These are phyloP conservation scores for Vitis cinerea DNA, from an alignment of 164 flowering plant species.

Conservation along the genomic window DNA sequence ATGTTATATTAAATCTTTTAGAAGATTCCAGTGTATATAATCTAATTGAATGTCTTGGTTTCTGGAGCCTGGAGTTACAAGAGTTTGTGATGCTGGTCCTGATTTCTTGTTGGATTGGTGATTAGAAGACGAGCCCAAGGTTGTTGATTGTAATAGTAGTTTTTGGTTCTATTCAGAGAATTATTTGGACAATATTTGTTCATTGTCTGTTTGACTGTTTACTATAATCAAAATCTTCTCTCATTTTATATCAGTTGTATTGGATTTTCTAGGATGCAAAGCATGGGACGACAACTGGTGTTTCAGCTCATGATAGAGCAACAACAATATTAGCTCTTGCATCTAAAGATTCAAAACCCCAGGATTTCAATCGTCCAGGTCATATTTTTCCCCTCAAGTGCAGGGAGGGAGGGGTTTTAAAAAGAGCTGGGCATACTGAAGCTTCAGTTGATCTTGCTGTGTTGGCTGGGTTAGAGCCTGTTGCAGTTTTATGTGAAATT, in stretches of 20 bases:
- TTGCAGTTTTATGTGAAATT: slow-evolving; percentile 79
- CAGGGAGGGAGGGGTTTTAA: slow-evolving; percentile 92
- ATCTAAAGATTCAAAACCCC: slow-evolving; percentile 72
- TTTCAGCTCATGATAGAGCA: slow-evolving; percentile 91
- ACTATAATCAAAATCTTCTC: no score
- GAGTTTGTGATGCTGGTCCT: no score
- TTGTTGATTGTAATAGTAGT: no score
- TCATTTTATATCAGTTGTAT: not conserved
- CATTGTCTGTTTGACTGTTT: no score
- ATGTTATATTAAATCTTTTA: no score
- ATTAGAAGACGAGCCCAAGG: no score
- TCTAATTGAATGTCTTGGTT: no score
- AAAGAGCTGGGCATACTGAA: slow-evolving; percentile 98
- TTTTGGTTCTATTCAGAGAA: no score
- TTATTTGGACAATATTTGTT: no score
- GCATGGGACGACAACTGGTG: slow-evolving; percentile 93
- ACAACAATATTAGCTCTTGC: slow-evolving; percentile 79
- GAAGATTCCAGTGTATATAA: no score
- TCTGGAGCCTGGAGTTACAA: no score
- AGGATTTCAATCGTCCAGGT: slow-evolving; percentile 96
- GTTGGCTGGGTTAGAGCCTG: slow-evolving; percentile 89
- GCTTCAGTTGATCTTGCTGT: slow-evolving; percentile 91
- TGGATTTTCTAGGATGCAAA: slow-evolving; percentile 74
- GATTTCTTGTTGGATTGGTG: no score
- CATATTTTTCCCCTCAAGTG: slow-evolving; percentile 93